Evolutionary conservation across 2,329 filamentous ascomycete species (phyloP).

Genomic region (Diaporthe sp.): DNA sequence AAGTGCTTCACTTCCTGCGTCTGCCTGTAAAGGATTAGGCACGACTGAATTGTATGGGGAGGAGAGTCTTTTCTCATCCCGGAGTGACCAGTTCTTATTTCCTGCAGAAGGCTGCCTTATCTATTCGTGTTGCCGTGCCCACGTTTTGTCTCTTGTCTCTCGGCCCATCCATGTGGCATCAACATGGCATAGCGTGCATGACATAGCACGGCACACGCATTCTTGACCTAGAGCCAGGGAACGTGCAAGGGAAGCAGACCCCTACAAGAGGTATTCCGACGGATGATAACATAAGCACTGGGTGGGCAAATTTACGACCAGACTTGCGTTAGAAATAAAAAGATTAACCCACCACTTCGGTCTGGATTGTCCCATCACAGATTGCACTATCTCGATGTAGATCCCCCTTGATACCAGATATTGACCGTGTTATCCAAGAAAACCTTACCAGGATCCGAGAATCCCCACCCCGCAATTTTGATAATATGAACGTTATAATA

Average conservation of each 20-base stretch:
- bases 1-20: not conserved
- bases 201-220: not conserved
- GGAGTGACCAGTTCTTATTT: no score
- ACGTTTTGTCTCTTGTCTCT: not conserved
- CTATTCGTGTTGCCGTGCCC: not conserved
- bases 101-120: not conserved
- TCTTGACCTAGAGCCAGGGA: not conserved
- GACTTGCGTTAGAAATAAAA: not conserved
- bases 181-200: not conserved
- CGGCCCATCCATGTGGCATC: not conserved
- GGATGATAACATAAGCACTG: not conserved
- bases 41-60: not conserved
- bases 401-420: not conserved
- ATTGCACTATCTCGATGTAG: not conserved
- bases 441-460: not conserved
- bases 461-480: constrained; percentile 4
- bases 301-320: not conserved
- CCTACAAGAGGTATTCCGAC: not conserved
- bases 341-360: not conserved
- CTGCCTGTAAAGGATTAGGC: not conserved
- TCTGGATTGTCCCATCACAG: not conserved
- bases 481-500: not conserved
- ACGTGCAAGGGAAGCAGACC: not conserved
- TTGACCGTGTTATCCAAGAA: not conserved
- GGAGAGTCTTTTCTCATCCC: not conserved